Base-by-base conservation (phyloP, 2,329 filamentous ascomycete species). In the Nemania sp. region DNA sequence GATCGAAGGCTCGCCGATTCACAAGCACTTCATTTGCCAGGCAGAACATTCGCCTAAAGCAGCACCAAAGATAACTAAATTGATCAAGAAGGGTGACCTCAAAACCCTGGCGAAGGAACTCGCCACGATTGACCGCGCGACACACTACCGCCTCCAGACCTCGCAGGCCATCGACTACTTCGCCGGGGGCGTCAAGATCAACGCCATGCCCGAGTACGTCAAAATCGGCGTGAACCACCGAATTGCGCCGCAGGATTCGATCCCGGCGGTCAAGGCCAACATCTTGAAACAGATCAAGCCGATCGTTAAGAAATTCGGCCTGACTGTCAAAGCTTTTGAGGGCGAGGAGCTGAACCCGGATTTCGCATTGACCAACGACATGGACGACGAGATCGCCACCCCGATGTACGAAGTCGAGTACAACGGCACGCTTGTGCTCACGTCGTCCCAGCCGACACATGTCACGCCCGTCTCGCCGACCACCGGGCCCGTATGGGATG, bases 111-210 rank as follows among this genome's bases (percentile, higher is more conserved):
- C 72, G 1, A 54, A 67, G 34, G 69, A 73, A 51, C 65, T 76
- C n/a, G 72, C 64, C 4, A 65, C 67, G n/a, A 65, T 73, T 20
- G 73, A 75, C 55, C 67, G 74, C 1, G 68, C 73, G 2, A 77
- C 79, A 18, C 78, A 83, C 34, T 85, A 83, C 63, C 78, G 82
- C 0, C 78, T 86, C 71, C 83, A 85, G 66, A 85, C 83, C 2
- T 83, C 81, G 0, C 83, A 85, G 71, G 81, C 83, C 0, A 79
- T 82, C 0, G 83, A 85, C 67, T 72, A 83, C 35, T 79, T 86
- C 67, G 70, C 72, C 35, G 83, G 83, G 21, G 83, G 83, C 10
- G 79, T 84, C 45, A 86, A 86, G 69, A 80, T 82, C 64, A 86
- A 86, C 59, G 83, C 83, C 2, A 76, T 86, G 40, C 83, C 83